Conservation (phyloP, 2,329 filamentous ascomycete genomes). For the Aspergillus thermomutatus region DNA sequence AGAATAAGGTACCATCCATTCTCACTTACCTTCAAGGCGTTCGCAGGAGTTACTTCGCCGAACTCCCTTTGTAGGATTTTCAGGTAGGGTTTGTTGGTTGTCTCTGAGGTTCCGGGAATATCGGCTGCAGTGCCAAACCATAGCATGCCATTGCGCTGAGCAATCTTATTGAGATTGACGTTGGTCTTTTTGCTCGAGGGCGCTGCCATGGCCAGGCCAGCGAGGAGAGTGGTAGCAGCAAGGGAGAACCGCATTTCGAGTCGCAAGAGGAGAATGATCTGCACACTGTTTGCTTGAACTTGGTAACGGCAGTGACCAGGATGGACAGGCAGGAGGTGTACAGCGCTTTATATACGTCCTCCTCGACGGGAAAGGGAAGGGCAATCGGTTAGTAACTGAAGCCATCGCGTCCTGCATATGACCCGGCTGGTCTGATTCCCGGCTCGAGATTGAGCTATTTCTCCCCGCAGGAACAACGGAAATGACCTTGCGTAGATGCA, state of each 20-base stretch:
- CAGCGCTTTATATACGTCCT: not conserved
- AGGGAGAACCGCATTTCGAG: not conserved
- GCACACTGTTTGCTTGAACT: no score
- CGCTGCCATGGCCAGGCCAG: not conserved
- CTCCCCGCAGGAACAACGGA: not conserved
- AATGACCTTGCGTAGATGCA: not conserved
- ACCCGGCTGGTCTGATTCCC: not conserved
- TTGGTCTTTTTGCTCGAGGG: not conserved
- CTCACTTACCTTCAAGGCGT: constrained; percentile 49
- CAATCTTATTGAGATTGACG: constrained; percentile 48
- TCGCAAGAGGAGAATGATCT: not conserved
- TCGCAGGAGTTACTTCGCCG: constrained; percentile 61
- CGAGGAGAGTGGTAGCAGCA: not conserved
- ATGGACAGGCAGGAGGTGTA: not conserved
- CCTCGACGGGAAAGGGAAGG: not conserved
- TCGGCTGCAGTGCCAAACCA: constrained; percentile 58
- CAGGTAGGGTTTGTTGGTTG: constrained; percentile 52
- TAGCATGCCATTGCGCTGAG: constrained; percentile 51
- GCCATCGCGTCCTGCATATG: not conserved
- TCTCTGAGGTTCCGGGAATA: constrained; percentile 40
- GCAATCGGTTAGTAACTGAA: no score
- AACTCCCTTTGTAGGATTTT: constrained; percentile 55
- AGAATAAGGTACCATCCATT: not conserved
- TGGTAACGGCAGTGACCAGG: no score
- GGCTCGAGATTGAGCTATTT: not conserved